A percentile compares a stretch with the other conserved stretches of the same genome.
Evolutionary conservation across 192 early-diverging fungal genomes (phyloP).

Genomic region (Linnemannia hyalina): DNA sequence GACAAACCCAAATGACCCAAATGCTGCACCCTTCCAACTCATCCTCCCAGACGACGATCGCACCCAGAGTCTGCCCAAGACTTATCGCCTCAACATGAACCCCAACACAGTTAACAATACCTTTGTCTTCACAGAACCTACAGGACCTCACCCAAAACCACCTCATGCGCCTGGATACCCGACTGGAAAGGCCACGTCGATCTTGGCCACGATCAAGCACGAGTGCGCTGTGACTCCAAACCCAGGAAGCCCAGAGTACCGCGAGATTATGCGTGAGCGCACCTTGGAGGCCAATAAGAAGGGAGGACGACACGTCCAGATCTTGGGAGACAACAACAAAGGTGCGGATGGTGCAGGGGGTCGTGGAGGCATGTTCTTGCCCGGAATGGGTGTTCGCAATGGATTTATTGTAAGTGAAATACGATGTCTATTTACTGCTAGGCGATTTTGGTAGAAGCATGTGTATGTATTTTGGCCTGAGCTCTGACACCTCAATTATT

Average conservation of each 20-base stretch:
- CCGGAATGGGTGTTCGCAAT: constrained; percentile 59
- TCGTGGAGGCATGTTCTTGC: constrained; percentile 56
- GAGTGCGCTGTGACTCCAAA: constrained; percentile 77
- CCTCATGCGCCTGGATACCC: constrained; percentile 38
- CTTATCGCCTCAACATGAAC: constrained; percentile 84
- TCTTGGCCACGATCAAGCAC: constrained; percentile 79
- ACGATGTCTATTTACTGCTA: neutral
- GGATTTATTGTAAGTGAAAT: constrained; percentile 55
- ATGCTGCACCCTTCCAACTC: constrained; percentile 70
- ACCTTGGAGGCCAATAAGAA: constrained; percentile 69
- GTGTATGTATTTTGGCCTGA: neutral
- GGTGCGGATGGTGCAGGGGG: constrained; percentile 59
- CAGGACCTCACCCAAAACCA: constrained; percentile 43
- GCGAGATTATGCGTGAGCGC: constrained; percentile 76
- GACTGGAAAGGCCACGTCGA: constrained; percentile 65
- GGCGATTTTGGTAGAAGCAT: constrained; percentile 37
- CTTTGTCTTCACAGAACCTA: constrained; percentile 83
- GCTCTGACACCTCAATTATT: neutral
- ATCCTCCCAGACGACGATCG: constrained; percentile 74
- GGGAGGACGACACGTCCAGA: constrained; percentile 63
- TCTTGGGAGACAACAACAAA: constrained; percentile 56
- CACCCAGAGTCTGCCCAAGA: constrained; percentile 79
- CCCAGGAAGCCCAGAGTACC: constrained; percentile 69
- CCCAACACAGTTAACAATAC: constrained; percentile 77
- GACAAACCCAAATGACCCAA: constrained; percentile 55